Conservation (phyloP, 345 rosid species). For the Acer campestre region DNA sequence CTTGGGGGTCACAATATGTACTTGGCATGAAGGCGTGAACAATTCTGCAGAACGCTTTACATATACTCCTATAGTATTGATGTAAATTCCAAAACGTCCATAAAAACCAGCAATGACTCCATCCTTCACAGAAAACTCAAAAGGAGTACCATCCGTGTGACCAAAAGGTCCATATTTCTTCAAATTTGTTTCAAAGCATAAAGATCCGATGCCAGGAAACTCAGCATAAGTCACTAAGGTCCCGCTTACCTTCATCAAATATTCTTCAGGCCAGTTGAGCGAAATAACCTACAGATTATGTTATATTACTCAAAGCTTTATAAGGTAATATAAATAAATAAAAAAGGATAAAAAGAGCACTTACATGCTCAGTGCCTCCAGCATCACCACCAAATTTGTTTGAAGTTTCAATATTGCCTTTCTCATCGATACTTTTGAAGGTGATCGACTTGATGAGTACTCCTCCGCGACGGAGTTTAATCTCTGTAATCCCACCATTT, state of each 20-base stretch:
- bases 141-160: background rate
- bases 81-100: background rate
- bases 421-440: background rate
- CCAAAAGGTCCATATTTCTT: background rate
- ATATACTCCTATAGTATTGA: background rate
- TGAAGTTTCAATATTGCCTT: background rate
- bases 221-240: background rate
- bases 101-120: background rate
- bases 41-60: background rate
- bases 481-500: background rate
- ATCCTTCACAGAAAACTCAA: background rate
- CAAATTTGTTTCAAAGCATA: background rate
- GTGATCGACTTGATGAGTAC: background rate
- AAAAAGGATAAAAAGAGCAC: background rate
- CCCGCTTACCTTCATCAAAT: background rate
- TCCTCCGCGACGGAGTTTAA: background rate
- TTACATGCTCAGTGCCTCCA: background rate
- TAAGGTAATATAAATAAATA: too few species aligned
- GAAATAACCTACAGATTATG: background rate
- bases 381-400: background rate
- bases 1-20: background rate
- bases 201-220: background rate
- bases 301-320: background rate
- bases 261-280: background rate
- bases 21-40: background rate